Evolutionary conservation across 2,329 filamentous ascomycete genomes (phyloP).

Genomic region (Aspergillus ochraceus): DNA sequence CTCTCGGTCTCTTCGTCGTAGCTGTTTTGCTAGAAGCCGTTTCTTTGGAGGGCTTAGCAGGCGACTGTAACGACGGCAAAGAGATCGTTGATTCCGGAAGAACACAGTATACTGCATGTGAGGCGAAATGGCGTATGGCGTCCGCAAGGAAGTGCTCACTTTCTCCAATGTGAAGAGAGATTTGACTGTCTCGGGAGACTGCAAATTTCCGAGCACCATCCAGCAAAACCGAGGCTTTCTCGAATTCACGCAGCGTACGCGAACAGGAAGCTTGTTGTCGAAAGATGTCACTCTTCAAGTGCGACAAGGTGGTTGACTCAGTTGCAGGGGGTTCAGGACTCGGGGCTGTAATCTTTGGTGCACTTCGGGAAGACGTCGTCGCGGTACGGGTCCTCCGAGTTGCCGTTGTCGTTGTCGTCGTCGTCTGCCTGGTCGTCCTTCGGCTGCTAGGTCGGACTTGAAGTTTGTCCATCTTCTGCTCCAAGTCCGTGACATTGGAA

Average conservation of each 20-base stretch:
- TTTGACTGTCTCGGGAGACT: conserved; percentile 58
- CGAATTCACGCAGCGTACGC: conserved; percentile 52
- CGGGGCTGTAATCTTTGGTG: conserved; percentile 20
- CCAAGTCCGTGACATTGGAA: conserved; percentile 35
- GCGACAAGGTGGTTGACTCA: conserved; percentile 41
- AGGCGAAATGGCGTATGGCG: conserved; percentile 58
- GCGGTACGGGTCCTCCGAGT: conserved; percentile 32
- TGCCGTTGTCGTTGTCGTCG: conserved; percentile 18
- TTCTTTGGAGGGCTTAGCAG: conserved; percentile 33
- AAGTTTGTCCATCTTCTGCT: conserved; percentile 45
- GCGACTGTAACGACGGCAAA: conserved; percentile 65
- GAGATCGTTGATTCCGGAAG: conserved; percentile 92
- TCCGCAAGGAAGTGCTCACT: conserved; percentile 39
- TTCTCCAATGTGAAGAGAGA: conserved; percentile 49
- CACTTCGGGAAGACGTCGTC: conserved; percentile 23
- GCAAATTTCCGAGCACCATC: conserved; percentile 34
- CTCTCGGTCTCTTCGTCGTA: conserved; percentile 26
- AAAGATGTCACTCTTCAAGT: conserved; percentile 50
- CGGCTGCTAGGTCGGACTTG: conserved; percentile 33
- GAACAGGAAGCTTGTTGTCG: conserved; percentile 53
- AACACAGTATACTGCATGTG: conserved; percentile 82
- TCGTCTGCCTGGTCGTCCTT: conserved; percentile 23
- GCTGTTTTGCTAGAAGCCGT: conserved; percentile 33
- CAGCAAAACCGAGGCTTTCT: conserved; percentile 58
- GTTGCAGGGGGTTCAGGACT: conserved; percentile 22